Evolutionary conservation across 805 yeast genomes (phyloP).

Genomic region (Starmera dryadoides): DNA sequence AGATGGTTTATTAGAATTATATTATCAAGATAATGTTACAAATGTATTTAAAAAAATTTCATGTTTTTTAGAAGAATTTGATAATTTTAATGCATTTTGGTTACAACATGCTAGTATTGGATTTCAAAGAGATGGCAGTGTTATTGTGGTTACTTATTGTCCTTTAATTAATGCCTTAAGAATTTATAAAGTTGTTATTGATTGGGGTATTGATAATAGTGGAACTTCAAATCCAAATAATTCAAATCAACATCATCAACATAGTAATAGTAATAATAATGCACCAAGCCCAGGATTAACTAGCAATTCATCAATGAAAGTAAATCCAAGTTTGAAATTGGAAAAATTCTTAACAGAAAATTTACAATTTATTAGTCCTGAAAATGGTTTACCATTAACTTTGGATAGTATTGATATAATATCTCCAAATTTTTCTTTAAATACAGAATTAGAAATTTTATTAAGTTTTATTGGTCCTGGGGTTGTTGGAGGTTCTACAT

Average conservation of each 20-base stretch:
- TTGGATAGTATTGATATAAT: slow-evolving; percentile 33
- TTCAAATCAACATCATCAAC: slow-evolving; percentile 20
- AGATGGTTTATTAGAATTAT: slow-evolving; percentile 52
- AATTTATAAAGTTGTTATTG: slow-evolving; percentile 35
- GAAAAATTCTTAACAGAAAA: slow-evolving; percentile 23
- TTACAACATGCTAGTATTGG: slow-evolving; percentile 42
- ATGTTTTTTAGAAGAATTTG: slow-evolving; percentile 22
- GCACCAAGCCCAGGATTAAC: slow-evolving; percentile 21
- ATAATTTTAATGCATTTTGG: slow-evolving; percentile 12
- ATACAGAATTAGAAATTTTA: slow-evolving; percentile 39
- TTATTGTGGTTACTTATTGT: slow-evolving; percentile 37
- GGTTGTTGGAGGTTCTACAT: slow-evolving; percentile 7
- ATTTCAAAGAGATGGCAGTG: slow-evolving; percentile 37
- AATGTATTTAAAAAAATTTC: slow-evolving; percentile 44
- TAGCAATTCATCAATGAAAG: slow-evolving; percentile 20
- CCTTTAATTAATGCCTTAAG: slow-evolving; percentile 27
- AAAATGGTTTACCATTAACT: slow-evolving; percentile 21
- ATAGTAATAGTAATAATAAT: slow-evolving; percentile 28
- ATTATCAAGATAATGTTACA: slow-evolving; percentile 55
- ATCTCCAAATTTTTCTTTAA: slow-evolving; percentile 35
- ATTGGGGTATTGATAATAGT: slow-evolving; percentile 47
- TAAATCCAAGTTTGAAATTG: slow-evolving; percentile 33
- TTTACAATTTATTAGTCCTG: slow-evolving; percentile 15
- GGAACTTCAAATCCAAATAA: slow-evolving; percentile 29
- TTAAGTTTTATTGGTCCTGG: slow-evolving; percentile 28